phyloP scores from a whole-genome alignment of 129 eudicot species.

The Saussurea involucrata region DNA sequence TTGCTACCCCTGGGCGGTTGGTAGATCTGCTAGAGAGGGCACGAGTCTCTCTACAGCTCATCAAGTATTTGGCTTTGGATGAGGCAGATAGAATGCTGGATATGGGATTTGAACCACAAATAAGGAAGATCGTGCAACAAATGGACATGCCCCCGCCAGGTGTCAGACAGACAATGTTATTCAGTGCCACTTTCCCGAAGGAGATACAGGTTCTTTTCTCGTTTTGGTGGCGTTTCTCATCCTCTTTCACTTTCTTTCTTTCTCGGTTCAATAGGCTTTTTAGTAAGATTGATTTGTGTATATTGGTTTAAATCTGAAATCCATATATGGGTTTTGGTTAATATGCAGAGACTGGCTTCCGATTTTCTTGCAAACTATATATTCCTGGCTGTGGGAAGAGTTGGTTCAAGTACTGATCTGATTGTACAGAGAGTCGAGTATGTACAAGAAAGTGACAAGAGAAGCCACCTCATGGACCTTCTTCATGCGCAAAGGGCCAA shows the following conservation, averaged over 20 bases:
- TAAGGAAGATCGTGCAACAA: constrained; percentile 88
- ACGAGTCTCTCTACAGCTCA: constrained; percentile 72
- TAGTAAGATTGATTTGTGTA: neutral
- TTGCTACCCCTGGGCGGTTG: constrained; percentile 94
- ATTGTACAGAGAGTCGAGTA: constrained; percentile 83
- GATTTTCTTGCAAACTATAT: constrained; percentile 73
- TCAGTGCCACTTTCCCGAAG: constrained; percentile 95
- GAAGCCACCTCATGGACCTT: constrained; percentile 88
- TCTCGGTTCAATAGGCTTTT: neutral
- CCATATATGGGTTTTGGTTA: neutral
- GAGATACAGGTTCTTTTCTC: constrained; percentile 74
- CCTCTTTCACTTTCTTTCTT: neutral
- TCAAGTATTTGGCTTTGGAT: constrained; percentile 80
- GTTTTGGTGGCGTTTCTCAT: neutral
- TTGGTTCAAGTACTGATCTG: constrained; percentile 89
- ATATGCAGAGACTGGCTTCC: constrained; percentile 76
- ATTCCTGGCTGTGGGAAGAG: constrained; percentile 91
- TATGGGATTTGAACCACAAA: constrained; percentile 93
- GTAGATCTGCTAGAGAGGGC: constrained; percentile 95
- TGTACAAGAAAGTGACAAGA: constrained; percentile 81
- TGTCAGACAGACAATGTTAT: constrained; percentile 85
- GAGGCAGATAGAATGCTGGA: constrained; percentile 96
- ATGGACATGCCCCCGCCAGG: constrained; percentile 99
- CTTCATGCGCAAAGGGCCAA: constrained; percentile 81
- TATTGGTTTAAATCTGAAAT: neutral